Percentiles rank a stretch among this genome's conserved stretches.
phyloP scores from a whole-genome alignment of 495 filamentous ascomycete species.

The Podospora fimiseda region DNA sequence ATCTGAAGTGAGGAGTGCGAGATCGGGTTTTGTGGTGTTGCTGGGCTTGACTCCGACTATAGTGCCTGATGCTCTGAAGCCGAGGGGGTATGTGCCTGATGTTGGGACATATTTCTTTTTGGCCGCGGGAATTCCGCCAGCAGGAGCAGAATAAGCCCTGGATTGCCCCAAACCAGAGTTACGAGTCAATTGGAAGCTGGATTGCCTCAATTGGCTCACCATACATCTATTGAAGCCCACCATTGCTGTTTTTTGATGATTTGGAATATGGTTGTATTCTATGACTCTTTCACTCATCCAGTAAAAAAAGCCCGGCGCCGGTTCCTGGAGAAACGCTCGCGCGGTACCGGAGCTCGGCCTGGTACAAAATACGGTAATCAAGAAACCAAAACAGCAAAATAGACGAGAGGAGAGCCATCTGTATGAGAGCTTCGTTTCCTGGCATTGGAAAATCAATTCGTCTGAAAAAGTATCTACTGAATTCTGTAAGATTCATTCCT shows the following conservation, averaged over 20 bases:
- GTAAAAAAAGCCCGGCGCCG: slow-evolving; percentile 8
- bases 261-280: neutral
- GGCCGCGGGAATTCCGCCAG: slow-evolving; percentile 57
- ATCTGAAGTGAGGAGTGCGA: slow-evolving; percentile 83
- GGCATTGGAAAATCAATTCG: neutral
- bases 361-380: neutral
- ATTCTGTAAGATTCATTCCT: neutral
- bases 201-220: slow-evolving; percentile 26
- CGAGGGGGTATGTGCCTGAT: slow-evolving; percentile 78
- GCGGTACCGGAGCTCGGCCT: slow-evolving; percentile 17
- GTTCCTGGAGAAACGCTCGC: neutral
- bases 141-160: slow-evolving; percentile 54
- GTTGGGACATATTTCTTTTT: slow-evolving; percentile 87
- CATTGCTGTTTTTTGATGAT: slow-evolving; percentile 15
- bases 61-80: slow-evolving; percentile 79
- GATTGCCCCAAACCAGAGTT: slow-evolving; percentile 3
- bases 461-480: neutral
- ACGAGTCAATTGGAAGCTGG: slow-evolving; percentile 21
- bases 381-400: neutral
- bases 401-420: neutral
- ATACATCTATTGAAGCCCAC: slow-evolving; percentile 18
- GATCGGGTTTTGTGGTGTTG: slow-evolving; percentile 82
- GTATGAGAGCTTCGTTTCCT: neutral
- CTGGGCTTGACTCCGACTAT: slow-evolving; percentile 90
- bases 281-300: slow-evolving; percentile 1